Evolutionary conservation across 2,329 filamentous ascomycete genomes (phyloP).

Genomic region (Pyrenophora tritici-repentis): DNA sequence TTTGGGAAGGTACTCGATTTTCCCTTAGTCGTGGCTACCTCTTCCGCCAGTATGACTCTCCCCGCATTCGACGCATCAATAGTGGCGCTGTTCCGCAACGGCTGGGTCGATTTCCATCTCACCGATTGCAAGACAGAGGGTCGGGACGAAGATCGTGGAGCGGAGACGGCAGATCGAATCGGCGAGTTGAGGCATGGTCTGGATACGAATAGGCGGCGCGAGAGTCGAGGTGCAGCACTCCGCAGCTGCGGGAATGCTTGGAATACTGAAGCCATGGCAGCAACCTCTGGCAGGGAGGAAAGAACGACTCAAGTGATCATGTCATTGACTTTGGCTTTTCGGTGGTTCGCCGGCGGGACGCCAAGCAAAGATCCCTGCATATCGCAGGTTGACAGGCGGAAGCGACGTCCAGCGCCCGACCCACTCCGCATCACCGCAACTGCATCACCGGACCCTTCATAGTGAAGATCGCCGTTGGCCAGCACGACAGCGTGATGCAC

Average conservation of each 20-base stretch:
- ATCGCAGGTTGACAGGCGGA: slow-evolving; percentile 17
- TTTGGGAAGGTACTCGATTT: slow-evolving; percentile 56
- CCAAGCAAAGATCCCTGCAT: slow-evolving; percentile 17
- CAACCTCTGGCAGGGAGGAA: slow-evolving; percentile 4
- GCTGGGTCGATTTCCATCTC: slow-evolving; percentile 44
- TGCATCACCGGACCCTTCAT: slow-evolving; percentile 22
- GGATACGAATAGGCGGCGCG: slow-evolving; percentile 43
- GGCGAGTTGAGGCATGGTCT: slow-evolving; percentile 39
- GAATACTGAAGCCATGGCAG: slow-evolving; percentile 45
- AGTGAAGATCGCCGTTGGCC: slow-evolving; percentile 17
- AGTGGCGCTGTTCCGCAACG: slow-evolving; percentile 31
- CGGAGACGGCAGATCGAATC: slow-evolving; percentile 25
- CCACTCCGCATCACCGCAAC: slow-evolving; percentile 11
- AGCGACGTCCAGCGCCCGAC: slow-evolving; percentile 5
- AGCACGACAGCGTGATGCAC: slow-evolving; percentile 15
- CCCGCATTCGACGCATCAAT: slow-evolving; percentile 21
- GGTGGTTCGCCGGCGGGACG: slow-evolving; percentile 13
- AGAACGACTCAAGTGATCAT: slow-evolving; percentile 5
- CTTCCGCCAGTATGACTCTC: slow-evolving; percentile 17
- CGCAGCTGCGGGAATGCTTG: slow-evolving; percentile 46
- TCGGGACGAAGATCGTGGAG: slow-evolving; percentile 24
- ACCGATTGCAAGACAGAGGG: slow-evolving; percentile 37
- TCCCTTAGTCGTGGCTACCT: slow-evolving; percentile 13
- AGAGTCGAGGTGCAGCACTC: slow-evolving; percentile 45
- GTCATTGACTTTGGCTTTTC: slow-evolving; percentile 14